Percentiles rank a stretch among this genome's conserved stretches.
Conservation (phyloP, 2,329 filamentous ascomycete species). For the Botrytis pseudocinerea region DNA sequence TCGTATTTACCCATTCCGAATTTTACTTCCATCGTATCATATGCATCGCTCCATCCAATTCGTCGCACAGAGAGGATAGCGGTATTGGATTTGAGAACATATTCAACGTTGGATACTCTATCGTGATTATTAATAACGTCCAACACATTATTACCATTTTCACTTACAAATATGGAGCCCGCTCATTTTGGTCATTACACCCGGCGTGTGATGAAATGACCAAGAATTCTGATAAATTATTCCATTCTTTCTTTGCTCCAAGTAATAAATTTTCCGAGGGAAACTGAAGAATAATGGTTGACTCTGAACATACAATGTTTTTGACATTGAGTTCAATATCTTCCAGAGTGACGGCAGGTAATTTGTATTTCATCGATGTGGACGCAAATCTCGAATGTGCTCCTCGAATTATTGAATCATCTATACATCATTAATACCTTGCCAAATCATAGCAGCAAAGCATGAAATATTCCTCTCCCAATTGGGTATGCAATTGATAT, state of each 20-base stretch:
- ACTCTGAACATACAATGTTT: constrained; percentile 25
- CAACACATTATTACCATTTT: not conserved
- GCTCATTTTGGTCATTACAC: constrained; percentile 4
- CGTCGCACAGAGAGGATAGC: constrained; percentile 17
- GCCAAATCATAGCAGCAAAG: fast-evolving
- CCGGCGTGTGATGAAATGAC: constrained; percentile 22
- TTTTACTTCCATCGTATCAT: constrained; percentile 28
- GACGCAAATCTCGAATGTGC: constrained; percentile 25
- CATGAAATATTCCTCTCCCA: not conserved
- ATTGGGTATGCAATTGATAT: no score
- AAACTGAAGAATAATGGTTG: constrained; percentile 21
- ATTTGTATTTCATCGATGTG: constrained; percentile 29
- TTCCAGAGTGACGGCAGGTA: constrained; percentile 29
- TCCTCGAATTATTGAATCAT: constrained; percentile 24
- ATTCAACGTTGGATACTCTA: constrained; percentile 4
- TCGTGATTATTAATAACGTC: not conserved
- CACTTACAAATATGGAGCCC: constrained; percentile 22
- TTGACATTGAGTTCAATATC: constrained; percentile 27
- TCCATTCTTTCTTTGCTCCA: constrained; percentile 17
- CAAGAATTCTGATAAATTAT: constrained; percentile 1
- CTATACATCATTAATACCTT: not conserved
- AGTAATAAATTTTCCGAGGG: not conserved
- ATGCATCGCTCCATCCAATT: constrained; percentile 27
- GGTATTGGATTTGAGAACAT: not conserved
- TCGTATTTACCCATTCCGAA: constrained; percentile 27